These are phyloP conservation scores for Mucor circinelloides DNA, from an alignment of 371 early-diverging fungal species.

Conservation along the genomic window DNA sequence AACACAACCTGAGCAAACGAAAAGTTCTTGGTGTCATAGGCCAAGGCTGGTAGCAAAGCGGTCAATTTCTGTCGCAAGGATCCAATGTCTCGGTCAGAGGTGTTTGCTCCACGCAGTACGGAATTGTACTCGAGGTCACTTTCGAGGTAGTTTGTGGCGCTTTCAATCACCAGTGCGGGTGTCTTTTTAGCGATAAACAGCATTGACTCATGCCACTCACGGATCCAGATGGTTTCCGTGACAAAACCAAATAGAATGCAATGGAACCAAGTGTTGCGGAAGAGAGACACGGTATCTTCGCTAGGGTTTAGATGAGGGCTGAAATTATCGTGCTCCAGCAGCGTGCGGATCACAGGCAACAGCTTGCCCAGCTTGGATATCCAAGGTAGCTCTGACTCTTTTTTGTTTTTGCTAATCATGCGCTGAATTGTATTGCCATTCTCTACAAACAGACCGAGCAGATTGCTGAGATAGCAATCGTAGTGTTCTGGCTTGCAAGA, in stretches of 20 bases:
- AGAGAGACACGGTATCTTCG: constrained; percentile 69
- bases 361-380: constrained; percentile 66
- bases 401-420: constrained; percentile 49
- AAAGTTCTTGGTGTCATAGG: constrained; percentile 65
- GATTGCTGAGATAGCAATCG: constrained; percentile 53
- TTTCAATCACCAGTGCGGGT: constrained; percentile 78
- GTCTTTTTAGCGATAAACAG: constrained; percentile 80
- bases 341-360: constrained; percentile 65
- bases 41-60: constrained; percentile 40
- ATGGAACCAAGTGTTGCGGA: constrained; percentile 92
- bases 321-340: constrained; percentile 65
- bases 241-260: constrained; percentile 80
- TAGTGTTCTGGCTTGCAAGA: constrained; percentile 60
- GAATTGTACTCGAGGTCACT: constrained; percentile 91
- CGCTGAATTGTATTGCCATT: constrained; percentile 69
- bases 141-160: constrained; percentile 79
- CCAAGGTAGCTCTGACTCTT: constrained; percentile 53
- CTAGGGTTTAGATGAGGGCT: constrained; percentile 62
- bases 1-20: constrained; percentile 80
- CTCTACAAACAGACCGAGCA: constrained; percentile 71
- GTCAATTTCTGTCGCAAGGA: constrained; percentile 42
- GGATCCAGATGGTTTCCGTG: constrained; percentile 78
- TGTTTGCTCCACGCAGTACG: constrained; percentile 68
- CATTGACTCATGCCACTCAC: constrained; percentile 73
- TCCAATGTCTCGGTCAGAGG: constrained; percentile 52